Conservation (phyloP, 2,329 filamentous ascomycete genomes). For the Cladosporium sphaerospermum region DNA sequence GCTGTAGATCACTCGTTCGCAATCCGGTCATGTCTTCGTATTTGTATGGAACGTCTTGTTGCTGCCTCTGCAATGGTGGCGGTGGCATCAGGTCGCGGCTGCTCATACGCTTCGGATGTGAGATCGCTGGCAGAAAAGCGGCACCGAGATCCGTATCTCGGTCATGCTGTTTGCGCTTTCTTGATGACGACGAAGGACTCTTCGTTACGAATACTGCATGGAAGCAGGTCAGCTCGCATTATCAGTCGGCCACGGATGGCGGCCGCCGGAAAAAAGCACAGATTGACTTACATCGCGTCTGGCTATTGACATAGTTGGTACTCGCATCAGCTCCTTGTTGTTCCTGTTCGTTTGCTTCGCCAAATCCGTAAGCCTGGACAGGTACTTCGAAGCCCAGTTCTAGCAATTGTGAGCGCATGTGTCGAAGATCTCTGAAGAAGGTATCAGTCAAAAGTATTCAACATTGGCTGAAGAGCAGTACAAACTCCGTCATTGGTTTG, state of each 20-base stretch:
- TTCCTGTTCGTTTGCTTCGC: not conserved
- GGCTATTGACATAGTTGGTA: not conserved
- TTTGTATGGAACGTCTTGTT: not conserved
- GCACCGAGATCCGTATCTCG: too few species aligned
- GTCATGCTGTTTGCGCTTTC: constrained; percentile 25
- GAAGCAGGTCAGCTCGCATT: too few species aligned
- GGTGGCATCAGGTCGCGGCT: constrained; percentile 36
- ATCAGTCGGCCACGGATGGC: too few species aligned
- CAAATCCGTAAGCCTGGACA: constrained; percentile 19
- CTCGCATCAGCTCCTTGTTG: too few species aligned
- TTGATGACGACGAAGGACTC: constrained; percentile 21
- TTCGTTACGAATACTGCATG: not conserved
- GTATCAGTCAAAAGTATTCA: not conserved
- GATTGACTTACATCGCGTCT: not conserved
- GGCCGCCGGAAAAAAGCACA: not conserved
- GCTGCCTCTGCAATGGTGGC: constrained; percentile 17
- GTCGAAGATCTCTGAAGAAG: constrained; percentile 24
- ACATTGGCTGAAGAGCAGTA: not conserved
- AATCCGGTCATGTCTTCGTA: too few species aligned
- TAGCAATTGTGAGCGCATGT: constrained; percentile 23
- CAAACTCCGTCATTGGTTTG: constrained; percentile 27
- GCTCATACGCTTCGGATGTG: constrained; percentile 11
- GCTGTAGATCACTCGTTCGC: too few species aligned
- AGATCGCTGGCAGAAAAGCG: not conserved
- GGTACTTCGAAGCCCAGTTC: constrained; percentile 28